phyloP scores from a whole-genome alignment of 768 basidiomycete genomes.

The Trametes cinnabarina region DNA sequence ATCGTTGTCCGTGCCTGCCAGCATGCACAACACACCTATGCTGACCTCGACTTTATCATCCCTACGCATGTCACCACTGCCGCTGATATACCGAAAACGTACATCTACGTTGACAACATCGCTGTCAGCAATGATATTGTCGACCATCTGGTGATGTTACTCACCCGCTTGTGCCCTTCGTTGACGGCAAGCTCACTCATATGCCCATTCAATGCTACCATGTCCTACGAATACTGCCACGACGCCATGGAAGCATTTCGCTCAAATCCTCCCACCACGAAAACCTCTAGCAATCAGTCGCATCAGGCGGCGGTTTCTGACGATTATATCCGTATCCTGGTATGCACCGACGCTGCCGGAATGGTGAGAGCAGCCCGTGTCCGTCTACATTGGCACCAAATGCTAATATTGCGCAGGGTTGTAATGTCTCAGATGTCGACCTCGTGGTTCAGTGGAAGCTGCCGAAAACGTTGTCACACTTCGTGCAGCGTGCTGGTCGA shows the following conservation, averaged over 20 bases:
- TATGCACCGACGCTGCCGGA: conserved; percentile 29
- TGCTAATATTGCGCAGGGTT: conserved; percentile 18
- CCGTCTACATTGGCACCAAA: background rate
- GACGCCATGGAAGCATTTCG: conserved; percentile 22
- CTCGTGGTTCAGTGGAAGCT: conserved; percentile 40
- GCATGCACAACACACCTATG: conserved; percentile 22
- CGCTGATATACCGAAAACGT: conserved; percentile 27
- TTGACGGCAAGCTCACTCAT: background rate
- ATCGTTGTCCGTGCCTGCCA: conserved; percentile 26
- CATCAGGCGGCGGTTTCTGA: no score
- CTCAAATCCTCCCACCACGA: background rate
- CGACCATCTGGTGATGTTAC: conserved; percentile 11
- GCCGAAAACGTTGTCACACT: conserved; percentile 29
- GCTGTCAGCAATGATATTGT: conserved; percentile 15
- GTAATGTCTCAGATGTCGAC: conserved; percentile 30
- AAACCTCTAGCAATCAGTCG: no score
- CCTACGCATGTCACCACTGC: background rate
- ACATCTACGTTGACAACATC: conserved; percentile 27
- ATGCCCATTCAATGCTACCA: conserved; percentile 23
- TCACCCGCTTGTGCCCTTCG: background rate
- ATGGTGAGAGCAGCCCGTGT: conserved; percentile 19
- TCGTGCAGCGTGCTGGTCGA: conserved; percentile 34
- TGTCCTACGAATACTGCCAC: conserved; percentile 15
- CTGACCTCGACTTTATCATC: conserved; percentile 29
- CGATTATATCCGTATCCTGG: conserved; percentile 16